Evolutionary conservation across 2,329 filamentous ascomycete genomes (phyloP), one percentile per base, ranked within the genome.

Genomic region (Apiospora sp.): DNA sequence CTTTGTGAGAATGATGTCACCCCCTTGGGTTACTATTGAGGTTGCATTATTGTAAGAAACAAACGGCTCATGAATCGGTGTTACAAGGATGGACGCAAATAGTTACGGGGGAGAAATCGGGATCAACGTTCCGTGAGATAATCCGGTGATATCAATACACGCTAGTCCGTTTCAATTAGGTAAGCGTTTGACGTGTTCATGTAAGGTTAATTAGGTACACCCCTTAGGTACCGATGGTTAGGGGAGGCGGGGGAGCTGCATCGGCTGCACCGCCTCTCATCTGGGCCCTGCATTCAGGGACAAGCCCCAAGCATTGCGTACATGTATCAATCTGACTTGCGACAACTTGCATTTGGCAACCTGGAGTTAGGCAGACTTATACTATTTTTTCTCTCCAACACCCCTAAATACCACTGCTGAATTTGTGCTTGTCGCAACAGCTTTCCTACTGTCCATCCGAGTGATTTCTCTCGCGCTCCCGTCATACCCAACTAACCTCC

Each of bases 401-500:
- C 30, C 48, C 61, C 67, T 22, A 30, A 37, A 19, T 13, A 43
- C 48, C 46, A 24, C 13, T 46, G 48, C 49, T 41, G 22, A 22
- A 19, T 8, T 48, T 37, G 58, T 19, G 30, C 13, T 41, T 70
- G 13, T 43, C 48, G 24, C 68, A 24, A 54, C 48, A 34, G 19
- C 58, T 14, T 30, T 8, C 24, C 48, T 41, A 13, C 58, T 64
- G 41, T n/a, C 43, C 16, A 51, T 24, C 24, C 41, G 58, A 48
- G 49, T 43, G 43, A 30, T 67, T 44, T n/a, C 44, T n/a, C 44
- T 51, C 27, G 5, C 14, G 58, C 61, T 24, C 34, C 24, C 30
- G 27, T 27, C n/a, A 7, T 22, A 16, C 71, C 64, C 43, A 68
- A 67, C 68, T 46, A 58, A 69, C 71, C 68, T 54, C 71, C 70